These are phyloP conservation scores for Pisolithus tinctorius DNA, from an alignment of 768 basidiomycete species.

Conservation along the genomic window DNA sequence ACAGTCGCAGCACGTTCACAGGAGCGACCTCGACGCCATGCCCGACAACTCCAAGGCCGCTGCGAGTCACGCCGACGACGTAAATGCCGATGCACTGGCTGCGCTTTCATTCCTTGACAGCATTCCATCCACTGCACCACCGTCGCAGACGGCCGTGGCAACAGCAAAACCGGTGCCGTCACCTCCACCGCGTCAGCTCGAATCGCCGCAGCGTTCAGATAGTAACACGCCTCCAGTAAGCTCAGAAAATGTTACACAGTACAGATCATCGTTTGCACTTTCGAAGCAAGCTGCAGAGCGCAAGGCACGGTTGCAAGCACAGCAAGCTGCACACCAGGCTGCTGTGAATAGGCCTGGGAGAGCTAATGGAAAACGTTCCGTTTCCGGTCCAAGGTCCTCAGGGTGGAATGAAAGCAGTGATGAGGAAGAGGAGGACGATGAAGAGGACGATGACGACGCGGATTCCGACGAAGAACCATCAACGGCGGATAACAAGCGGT, in stretches of 20 bases:
- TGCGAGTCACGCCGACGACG: constrained; percentile 36
- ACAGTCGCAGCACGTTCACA: constrained; percentile 23
- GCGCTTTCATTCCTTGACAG: constrained; percentile 70
- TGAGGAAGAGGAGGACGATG: constrained; percentile 76
- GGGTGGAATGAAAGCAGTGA: constrained; percentile 70
- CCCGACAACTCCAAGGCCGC: constrained; percentile 14
- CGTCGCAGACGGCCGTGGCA: constrained; percentile 9
- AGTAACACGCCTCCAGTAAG: constrained; percentile 9
- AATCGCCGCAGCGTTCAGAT: constrained; percentile 33
- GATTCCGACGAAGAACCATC: constrained; percentile 53
- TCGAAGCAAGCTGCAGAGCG: constrained; percentile 80
- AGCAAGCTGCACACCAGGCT: constrained; percentile 75
- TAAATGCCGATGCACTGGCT: constrained; percentile 66
- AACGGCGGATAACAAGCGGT: constrained; percentile 25
- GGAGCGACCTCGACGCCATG: constrained; percentile 29
- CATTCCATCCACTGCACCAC: constrained; percentile 16
- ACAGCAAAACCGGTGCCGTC: constrained; percentile 5
- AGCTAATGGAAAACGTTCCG: constrained; percentile 33
- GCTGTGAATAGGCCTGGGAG: constrained; percentile 72
- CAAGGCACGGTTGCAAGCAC: constrained; percentile 76
- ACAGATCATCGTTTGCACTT: constrained; percentile 83
- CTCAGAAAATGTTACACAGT: constrained; percentile 34
- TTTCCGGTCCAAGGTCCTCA: constrained; percentile 34
- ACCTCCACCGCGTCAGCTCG: constrained; percentile 20
- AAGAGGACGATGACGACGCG: constrained; percentile 57